Conservation (phyloP, 2,329 filamentous ascomycete genomes). For the Penicillium sp. region DNA sequence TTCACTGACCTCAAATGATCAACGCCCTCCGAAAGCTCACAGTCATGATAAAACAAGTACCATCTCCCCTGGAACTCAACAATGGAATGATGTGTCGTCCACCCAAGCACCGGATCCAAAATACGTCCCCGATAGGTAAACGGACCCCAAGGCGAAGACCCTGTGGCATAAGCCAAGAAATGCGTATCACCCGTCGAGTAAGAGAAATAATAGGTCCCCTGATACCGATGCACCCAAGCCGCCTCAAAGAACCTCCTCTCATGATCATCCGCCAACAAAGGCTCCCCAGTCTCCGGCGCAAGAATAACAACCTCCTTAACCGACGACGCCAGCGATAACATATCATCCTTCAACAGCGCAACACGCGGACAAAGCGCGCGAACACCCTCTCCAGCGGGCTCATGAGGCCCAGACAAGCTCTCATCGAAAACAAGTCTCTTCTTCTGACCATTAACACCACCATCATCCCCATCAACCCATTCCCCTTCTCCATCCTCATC, state of each 20-base stretch:
- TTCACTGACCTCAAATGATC: conserved; percentile 73
- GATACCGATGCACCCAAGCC: conserved; percentile 74
- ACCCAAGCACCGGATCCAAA: conserved; percentile 73
- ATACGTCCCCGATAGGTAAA: conserved; percentile 72
- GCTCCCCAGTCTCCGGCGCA: conserved; percentile 58
- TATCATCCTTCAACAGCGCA: conserved; percentile 62
- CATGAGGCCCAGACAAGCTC: conserved; percentile 56
- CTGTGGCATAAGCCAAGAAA: conserved; percentile 68
- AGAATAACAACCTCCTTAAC: conserved; percentile 65
- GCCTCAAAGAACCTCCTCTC: conserved; percentile 77
- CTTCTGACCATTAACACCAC: conserved; percentile 24
- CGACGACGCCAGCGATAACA: conserved; percentile 59
- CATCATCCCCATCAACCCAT: conserved; percentile 24
- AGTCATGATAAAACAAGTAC: conserved; percentile 77
- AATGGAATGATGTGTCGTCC: conserved; percentile 80
- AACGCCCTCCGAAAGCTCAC: conserved; percentile 65
- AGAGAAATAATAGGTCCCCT: conserved; percentile 70
- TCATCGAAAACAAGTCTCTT: conserved; percentile 53
- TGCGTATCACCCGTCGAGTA: conserved; percentile 79
- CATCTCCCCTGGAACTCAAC: conserved; percentile 70
- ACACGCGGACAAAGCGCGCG: conserved; percentile 66
- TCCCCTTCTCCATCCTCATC: conserved; percentile 27
- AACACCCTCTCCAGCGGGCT: conserved; percentile 58
- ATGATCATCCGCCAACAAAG: conserved; percentile 66
- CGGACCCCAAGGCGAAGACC: conserved; percentile 65